phyloP scores from a whole-genome alignment of 2,329 filamentous ascomycete species.

The Torrubiella hemipterigena region DNA sequence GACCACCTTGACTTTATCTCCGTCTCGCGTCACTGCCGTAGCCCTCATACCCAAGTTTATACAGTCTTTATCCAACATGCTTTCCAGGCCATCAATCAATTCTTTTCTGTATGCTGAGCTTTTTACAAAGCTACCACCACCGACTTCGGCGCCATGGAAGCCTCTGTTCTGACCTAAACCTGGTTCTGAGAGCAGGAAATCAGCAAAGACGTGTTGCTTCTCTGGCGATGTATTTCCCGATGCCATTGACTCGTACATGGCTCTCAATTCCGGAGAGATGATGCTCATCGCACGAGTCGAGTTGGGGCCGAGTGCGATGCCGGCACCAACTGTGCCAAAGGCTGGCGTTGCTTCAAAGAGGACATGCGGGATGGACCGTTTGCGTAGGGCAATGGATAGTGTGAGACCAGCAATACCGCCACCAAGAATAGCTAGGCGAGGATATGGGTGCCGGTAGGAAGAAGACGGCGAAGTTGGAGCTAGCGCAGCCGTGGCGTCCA shows the following conservation, averaged over 20 bases:
- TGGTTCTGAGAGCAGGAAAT: background rate
- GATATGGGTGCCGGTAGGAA: slow-evolving; percentile 1
- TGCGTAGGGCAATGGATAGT: slow-evolving; percentile 2
- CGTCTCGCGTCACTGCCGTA: background rate
- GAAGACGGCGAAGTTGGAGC: no score
- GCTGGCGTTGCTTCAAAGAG: slow-evolving; percentile 3
- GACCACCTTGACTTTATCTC: background rate
- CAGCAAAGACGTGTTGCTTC: background rate
- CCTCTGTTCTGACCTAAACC: background rate
- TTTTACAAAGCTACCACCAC: background rate
- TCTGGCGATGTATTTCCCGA: background rate
- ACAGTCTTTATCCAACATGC: background rate
- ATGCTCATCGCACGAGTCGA: slow-evolving; percentile 1
- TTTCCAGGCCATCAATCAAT: background rate
- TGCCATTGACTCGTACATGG: background rate
- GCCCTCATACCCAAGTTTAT: background rate
- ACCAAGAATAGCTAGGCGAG: slow-evolving; percentile 4
- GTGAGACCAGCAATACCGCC: slow-evolving; percentile 5
- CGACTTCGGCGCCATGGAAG: background rate
- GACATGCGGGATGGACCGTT: background rate
- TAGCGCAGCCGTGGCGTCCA: no score
- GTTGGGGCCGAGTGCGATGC: slow-evolving; percentile 4
- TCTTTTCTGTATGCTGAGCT: background rate
- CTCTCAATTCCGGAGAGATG: slow-evolving; percentile 1
- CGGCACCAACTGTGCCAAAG: slow-evolving; percentile 3